phyloP scores from a whole-genome alignment of 2,329 filamentous ascomycete genomes.

The Chrysoporthe puriensis region DNA sequence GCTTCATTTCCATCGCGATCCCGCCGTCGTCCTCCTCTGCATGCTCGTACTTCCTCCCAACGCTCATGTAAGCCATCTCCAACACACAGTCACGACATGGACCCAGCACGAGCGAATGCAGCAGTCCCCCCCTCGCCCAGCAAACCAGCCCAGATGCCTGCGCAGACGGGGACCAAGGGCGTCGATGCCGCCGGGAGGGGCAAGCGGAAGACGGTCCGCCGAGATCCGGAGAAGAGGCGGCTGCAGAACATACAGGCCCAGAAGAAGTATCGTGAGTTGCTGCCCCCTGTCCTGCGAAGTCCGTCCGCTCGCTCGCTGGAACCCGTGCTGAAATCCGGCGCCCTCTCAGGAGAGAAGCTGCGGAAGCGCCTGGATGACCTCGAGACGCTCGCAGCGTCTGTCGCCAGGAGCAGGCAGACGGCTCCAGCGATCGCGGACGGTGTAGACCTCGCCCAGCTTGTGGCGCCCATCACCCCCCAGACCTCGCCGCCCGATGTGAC shows the following conservation, averaged over 20 bases:
- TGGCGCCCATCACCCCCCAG: background rate
- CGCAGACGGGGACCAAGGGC: background rate
- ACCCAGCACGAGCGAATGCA: background rate
- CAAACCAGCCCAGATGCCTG: background rate
- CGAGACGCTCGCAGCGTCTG: slow-evolving; percentile 29
- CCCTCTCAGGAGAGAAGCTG: slow-evolving; percentile 29
- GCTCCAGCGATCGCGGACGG: background rate
- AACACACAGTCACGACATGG: background rate
- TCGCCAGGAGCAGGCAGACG: background rate
- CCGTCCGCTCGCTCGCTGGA: background rate
- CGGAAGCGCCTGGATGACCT: slow-evolving; percentile 30
- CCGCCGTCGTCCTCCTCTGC: background rate
- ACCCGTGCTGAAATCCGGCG: background rate
- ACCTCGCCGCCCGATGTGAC: slow-evolving; percentile 1
- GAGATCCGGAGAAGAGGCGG: slow-evolving; percentile 33
- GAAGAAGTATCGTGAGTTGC: slow-evolving; percentile 33
- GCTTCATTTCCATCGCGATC: slow-evolving; percentile 8
- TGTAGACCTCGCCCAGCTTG: background rate
- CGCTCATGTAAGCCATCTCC: slow-evolving; percentile 8
- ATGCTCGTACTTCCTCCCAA: background rate
- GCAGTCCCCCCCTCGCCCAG: background rate
- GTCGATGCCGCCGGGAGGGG: background rate
- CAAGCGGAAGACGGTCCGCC: slow-evolving; percentile 28
- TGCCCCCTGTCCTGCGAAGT: rapidly evolving
- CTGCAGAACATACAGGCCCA: slow-evolving; percentile 34